Base-by-base conservation (phyloP, 148 eudicot species). In the Nepenthes gracilis region DNA sequence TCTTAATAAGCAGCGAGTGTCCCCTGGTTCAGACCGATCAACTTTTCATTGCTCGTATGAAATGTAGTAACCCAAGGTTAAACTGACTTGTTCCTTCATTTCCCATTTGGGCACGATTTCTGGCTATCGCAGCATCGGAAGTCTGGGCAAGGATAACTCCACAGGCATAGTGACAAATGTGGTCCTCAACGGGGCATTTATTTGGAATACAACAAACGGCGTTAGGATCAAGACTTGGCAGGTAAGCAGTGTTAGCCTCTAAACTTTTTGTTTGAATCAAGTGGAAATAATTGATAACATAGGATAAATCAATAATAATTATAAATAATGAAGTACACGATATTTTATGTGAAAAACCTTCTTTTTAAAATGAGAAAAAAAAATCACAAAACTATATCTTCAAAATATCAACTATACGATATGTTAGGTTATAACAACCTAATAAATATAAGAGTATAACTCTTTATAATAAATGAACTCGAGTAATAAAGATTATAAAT, bases 211-310 rank as follows among this genome's bases (percentile, higher is more conserved):
- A 43, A 82, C 85, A 32, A 93, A 93, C 73, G 99, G 99, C 36
- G 81, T 86, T 55, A 76, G 96, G 64, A 86, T 88, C 65, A 88
- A 88, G 77, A 93, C 99, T 61, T 93, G 85, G 87, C 99, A 93
- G 95, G 98, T 93, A 82, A 57, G 2, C 49, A 9, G 51, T 11
- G 23, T 14, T 15, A 23, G 23, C 23, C 23, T 23, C 23, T 23
- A 23, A 23, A 23, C 23, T 23, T 23, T 23, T 23, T 23, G 23
- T 23, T 23, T 23, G 23, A 23, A 23, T 23, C 0, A 23, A 23
- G 23, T 23, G 0, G 23, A 23, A 23, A 23, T 23, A 23, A 23
- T 23, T 23, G 23, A 23, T 0, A 23, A 23, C 23, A 23, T 23
- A 23, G 0, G 0, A 23, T 23, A 23, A 23, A 23, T 23, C 0